Base-by-base conservation (phyloP, 495 filamentous ascomycete species). In the Aspergillus egyptiacus region DNA sequence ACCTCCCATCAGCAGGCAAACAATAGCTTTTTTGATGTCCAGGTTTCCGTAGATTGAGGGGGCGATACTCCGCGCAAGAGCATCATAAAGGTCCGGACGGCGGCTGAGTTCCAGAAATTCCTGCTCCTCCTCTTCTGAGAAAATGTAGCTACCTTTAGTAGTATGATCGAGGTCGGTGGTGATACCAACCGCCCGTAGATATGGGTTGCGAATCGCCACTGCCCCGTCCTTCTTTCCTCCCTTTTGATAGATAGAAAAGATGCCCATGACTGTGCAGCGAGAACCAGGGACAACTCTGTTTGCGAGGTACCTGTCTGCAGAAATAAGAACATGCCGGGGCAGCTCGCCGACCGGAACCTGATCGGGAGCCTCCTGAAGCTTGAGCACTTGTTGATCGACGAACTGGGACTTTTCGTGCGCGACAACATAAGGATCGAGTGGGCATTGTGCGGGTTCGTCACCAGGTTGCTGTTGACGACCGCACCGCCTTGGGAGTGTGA, bases 1-100 rank as follows among this genome's bases (percentile, higher is more conserved):
- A 11, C 94, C 94, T 52, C 94, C 94, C 58, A 99, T 79, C 1
- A 99, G 77, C 2, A 99, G 76, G 65, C 94, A 97, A 0, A 95
- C 81, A 59, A 99, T 97, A n/a, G 94, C 82, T 67, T 96, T 99
- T 65, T 99, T 99, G 62, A 99, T 99, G 56, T 99, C 90, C 40
- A 76, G 61, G 63, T 95, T 97, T 20, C 94, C 94, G 59, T 95
- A 99, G 61, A 99, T 99, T 0, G 93, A 96, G 0, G 94, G 94
- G 13, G 93, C 94, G 55, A 99, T 95, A 65, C 91, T 96, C 51
- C 86, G 81, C 6, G 90, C 83, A 63, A 99, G 88, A 27, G 86
- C 78, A 23, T 86, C 84, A 64, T 97, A 99, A 28, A 99, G 75
- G 58, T 99, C 91, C 13, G 91, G 89, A 22, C 89, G 74, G 46